phyloP scores from a whole-genome alignment of 371 early-diverging fungal species.

The Quaeritorhiza haematococci region DNA sequence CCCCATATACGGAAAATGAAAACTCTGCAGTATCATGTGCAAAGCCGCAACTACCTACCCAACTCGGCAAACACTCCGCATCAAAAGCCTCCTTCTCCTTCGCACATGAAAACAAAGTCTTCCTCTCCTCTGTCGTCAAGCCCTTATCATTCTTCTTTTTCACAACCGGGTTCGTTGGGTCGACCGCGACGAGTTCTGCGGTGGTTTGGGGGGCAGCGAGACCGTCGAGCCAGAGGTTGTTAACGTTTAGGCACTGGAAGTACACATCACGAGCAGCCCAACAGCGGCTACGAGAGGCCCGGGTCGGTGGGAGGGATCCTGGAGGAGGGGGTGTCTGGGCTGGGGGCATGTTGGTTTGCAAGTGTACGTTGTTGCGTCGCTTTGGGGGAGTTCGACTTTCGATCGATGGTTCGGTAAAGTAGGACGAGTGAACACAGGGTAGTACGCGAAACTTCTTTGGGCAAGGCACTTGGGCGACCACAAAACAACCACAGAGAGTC shows the following conservation, averaged over 20 bases:
- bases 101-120: conserved; percentile 21
- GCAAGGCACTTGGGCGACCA: too few species aligned
- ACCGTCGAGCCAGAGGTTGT: conserved; percentile 37
- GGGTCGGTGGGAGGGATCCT: conserved; percentile 31
- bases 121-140: conserved; percentile 21
- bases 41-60: conserved; percentile 28
- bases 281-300: conserved; percentile 22
- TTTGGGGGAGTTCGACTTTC: too few species aligned
- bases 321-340: too few species aligned
- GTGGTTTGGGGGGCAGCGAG: conserved; percentile 15
- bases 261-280: conserved; percentile 42
- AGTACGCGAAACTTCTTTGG: too few species aligned
- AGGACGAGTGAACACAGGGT: too few species aligned
- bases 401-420: too few species aligned
- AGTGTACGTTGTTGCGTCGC: too few species aligned
- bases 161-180: conserved; percentile 19
- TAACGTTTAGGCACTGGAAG: conserved; percentile 31
- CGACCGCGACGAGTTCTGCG: conserved; percentile 30
- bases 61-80: conserved; percentile 31
- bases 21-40: too few species aligned
- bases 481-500: too few species aligned
- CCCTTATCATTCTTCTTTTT: conserved; percentile 14
- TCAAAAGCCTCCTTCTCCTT: conserved; percentile 18
- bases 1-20: too few species aligned
- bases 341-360: too few species aligned